phyloP scores from a whole-genome alignment of 441 rosid species.

The Bocquillonia castaneifolia region DNA sequence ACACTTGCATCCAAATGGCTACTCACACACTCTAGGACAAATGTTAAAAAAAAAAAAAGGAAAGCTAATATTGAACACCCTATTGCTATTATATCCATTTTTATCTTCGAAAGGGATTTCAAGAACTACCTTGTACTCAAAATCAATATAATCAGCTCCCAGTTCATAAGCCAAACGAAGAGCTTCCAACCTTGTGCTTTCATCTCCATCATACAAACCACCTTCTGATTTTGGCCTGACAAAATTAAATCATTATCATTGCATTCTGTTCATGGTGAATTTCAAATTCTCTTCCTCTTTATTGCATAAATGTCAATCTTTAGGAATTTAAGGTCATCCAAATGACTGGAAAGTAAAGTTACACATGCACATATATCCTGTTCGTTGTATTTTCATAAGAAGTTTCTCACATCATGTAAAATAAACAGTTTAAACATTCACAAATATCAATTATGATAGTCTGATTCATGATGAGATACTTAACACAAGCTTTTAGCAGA shows the following conservation, averaged over 20 bases:
- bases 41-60: too few relatives aligned
- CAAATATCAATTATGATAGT: neutral
- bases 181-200: constrained; percentile 44
- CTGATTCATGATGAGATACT: neutral
- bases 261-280: neutral
- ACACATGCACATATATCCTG: neutral
- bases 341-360: neutral
- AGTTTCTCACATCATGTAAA: neutral
- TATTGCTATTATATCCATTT: neutral
- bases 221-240: constrained; percentile 86
- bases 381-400: neutral
- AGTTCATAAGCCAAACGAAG: constrained; percentile 72
- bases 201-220: constrained; percentile 85
- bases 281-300: too few relatives aligned
- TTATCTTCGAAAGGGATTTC: neutral
- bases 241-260: constrained; percentile 12
- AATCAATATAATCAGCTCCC: constrained; percentile 88
- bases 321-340: too few relatives aligned
- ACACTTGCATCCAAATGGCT: neutral
- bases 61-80: neutral
- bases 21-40: neutral
- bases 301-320: too few relatives aligned
- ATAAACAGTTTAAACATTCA: too few relatives aligned
- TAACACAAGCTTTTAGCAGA: neutral
- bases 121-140: constrained; percentile 76